These are phyloP conservation scores for Phytopythium kandeliae DNA, from an alignment of 352 stramenopile genomes.

Conservation along the genomic window DNA sequence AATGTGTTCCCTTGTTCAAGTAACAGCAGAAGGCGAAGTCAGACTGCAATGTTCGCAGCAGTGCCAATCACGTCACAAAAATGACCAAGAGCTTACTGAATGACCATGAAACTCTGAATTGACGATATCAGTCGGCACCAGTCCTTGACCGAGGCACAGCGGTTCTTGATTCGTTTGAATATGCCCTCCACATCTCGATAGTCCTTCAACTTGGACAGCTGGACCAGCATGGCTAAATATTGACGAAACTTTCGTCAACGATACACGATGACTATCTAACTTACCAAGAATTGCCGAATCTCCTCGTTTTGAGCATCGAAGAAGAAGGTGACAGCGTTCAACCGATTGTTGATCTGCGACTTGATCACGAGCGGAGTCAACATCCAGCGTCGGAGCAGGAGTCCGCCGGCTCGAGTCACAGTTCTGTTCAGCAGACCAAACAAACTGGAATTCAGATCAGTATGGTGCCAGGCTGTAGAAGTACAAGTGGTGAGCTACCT, in stretches of 20 bases:
- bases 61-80: not conserved
- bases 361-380: constrained; percentile 54
- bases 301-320: constrained; percentile 40
- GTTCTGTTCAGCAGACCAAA: constrained; percentile 79
- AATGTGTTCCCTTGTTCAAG: not conserved
- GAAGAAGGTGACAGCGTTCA: constrained; percentile 61
- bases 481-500: constrained; percentile 28
- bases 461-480: not conserved
- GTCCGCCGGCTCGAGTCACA: constrained; percentile 56
- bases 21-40: not conserved
- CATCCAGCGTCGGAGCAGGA: constrained; percentile 74
- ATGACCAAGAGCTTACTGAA: constrained; percentile 44
- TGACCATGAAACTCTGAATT: constrained; percentile 47
- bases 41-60: not conserved
- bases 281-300: constrained; percentile 53
- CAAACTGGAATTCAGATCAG: constrained; percentile 29
- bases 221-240: constrained; percentile 8
- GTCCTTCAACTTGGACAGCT: constrained; percentile 51
- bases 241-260: not conserved
- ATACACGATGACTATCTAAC: not conserved
- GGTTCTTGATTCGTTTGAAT: constrained; percentile 57
- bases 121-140: constrained; percentile 63
- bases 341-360: constrained; percentile 42
- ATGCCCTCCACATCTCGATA: constrained; percentile 65
- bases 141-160: constrained; percentile 52